Evolutionary conservation across 164 flowering plant species (phyloP).

Genomic region (Malania oleifera): DNA sequence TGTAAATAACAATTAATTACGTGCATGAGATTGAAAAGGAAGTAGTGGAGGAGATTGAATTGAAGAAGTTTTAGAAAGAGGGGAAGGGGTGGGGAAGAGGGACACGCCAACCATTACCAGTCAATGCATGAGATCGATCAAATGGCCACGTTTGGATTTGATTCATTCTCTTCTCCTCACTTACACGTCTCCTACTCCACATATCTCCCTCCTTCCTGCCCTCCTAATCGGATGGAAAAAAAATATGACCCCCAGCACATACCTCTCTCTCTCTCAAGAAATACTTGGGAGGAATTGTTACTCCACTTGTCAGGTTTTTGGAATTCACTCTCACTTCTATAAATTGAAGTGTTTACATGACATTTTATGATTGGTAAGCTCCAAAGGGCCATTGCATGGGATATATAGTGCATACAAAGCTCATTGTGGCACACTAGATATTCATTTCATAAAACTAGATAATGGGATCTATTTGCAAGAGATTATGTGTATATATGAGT

Average conservation of each 20-base stretch:
- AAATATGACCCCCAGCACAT: neutral
- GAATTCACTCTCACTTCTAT: too few relatives aligned
- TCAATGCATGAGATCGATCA: constrained; percentile 8
- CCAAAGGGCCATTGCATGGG: too few relatives aligned
- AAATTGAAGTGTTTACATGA: too few relatives aligned
- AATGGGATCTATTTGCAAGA: too few relatives aligned
- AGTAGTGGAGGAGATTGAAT: constrained; percentile 9
- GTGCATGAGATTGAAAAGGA: neutral
- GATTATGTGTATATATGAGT: too few relatives aligned
- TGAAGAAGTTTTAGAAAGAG: neutral
- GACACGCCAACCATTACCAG: neutral
- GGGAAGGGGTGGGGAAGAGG: neutral
- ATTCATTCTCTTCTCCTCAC: constrained; percentile 3
- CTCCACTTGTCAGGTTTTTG: too few relatives aligned
- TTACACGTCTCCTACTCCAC: neutral
- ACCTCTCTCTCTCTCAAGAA: neutral
- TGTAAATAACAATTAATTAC: neutral
- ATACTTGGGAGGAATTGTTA: too few relatives aligned
- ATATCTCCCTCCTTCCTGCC: neutral
- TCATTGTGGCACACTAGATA: too few relatives aligned
- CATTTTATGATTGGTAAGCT: too few relatives aligned
- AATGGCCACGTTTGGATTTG: constrained; percentile 14
- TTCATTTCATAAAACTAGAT: too few relatives aligned
- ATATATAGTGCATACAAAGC: too few relatives aligned
- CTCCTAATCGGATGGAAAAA: neutral